Base-by-base conservation (phyloP, 2,329 filamentous ascomycete genomes). In the Colletotrichum simmondsii region DNA sequence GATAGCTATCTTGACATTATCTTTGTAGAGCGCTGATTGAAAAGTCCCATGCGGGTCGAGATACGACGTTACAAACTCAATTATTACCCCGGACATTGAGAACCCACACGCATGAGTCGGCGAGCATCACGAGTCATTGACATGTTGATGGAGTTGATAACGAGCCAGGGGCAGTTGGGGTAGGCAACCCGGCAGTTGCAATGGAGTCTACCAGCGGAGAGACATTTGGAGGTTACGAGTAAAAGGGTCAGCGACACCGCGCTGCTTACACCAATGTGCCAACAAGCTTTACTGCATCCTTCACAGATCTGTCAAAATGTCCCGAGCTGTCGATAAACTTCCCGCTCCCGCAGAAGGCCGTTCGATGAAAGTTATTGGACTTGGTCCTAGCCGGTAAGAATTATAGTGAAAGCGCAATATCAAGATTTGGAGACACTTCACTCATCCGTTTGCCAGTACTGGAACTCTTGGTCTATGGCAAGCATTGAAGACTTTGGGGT, bases 391-490 rank as follows among this genome's bases (percentile, higher is more conserved):
- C 30, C 53, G 70, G 70, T 72, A 49, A 70, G 46, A 53, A 46
- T 16, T 1, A 32, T 28, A 70, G 26, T 26, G 32, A 22, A 2
- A 32, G 11, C 12, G 3, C 30, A 46, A 8, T 16, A 42, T 64
- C 12, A 1, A 37, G 22, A 3, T 46, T 57, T 35, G 26, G 16
- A 10, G 12, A 14, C 19, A 12, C 6, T 6, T 11, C 2, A 11
- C 37, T 63, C n/a, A 49, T 22, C 30, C n/a, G 4, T 2, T 42
- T 19, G 42, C 11, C 42, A 84, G 82, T 62, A 80, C 79, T 12
- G 83, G 82, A 14, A 84, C 82, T 0, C 77, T 79, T 71, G 82
- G 81, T 35, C 69, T 83, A 24, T 84, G 83, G 53, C 58, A 76
- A 16, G 81, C 82, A 7, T 75, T 83, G 60, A 77, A 81, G 46